phyloP scores from a whole-genome alignment of 305 asterid genomes.

The Petunia hybrid region DNA sequence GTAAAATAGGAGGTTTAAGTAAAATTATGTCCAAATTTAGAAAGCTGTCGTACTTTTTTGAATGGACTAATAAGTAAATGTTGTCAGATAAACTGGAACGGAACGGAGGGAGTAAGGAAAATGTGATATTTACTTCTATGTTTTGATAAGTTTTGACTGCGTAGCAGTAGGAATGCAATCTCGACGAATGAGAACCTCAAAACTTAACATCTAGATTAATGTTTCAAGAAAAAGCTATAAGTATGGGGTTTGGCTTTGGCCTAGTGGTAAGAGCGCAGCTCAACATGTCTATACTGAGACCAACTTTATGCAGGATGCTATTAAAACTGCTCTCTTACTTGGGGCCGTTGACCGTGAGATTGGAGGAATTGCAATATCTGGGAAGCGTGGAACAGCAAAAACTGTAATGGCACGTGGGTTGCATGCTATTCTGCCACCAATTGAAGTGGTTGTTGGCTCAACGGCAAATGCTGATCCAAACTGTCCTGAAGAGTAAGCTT shows the following conservation, averaged over 20 bases:
- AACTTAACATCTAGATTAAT: neutral
- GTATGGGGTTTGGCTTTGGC: neutral
- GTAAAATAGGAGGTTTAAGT: neutral
- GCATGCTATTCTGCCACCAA: constrained; percentile 98
- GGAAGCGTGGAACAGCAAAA: constrained; percentile 98
- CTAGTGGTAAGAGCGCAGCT: too few species aligned
- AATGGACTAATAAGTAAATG: neutral
- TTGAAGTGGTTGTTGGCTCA: constrained; percentile 88
- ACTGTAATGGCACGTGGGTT: constrained; percentile 99
- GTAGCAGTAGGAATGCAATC: too few species aligned
- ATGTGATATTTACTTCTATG: too few species aligned
- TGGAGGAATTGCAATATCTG: constrained; percentile 98
- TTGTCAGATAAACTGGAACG: neutral
- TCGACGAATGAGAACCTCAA: neutral
- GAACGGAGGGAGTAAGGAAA: neutral
- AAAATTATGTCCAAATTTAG: neutral
- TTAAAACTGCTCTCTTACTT: constrained; percentile 96
- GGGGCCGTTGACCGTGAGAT: constrained; percentile 97
- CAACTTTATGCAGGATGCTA: constrained; percentile 72
- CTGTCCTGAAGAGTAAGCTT: constrained; percentile 80
- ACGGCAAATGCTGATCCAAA: constrained; percentile 84
- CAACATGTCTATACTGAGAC: constrained; percentile 20
- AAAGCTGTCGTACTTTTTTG: neutral
- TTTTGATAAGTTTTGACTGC: too few species aligned
- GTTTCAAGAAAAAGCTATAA: neutral